Base-by-base conservation (phyloP, 306 rosid species). In the Trifolium pratense region DNA sequence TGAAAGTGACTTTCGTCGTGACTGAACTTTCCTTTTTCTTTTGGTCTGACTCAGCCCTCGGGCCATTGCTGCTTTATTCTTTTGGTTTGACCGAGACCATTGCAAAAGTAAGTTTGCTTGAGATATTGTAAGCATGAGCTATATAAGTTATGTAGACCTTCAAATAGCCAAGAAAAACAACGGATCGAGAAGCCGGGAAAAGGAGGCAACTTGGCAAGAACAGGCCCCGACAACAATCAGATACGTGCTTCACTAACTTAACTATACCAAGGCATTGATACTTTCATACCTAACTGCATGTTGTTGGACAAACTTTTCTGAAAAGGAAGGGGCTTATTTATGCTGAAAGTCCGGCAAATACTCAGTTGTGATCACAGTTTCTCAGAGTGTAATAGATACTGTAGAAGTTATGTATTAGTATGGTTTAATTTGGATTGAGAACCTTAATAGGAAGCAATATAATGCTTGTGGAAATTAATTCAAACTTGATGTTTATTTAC, bases 101-200 rank as follows among this genome's bases (percentile, higher is more conserved):
- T 12, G 10, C 23, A 42, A 29, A 39, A 61, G 69, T 31, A 75
- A 75, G 63, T 11, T 62, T 52, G 69, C 58, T 29, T 4, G 37
- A 75, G 37, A 69, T 21, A 81, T 52, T 76, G 77, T 81, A 67
- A 74, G 79, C 70, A 34, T 18, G 67, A 18, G 66, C 16, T 49
- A 65, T 70, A 29, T 36, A 36, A 36, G 39, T 36, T 36, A 9
- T 7, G 9, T 36, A 36, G 39, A 36, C 39, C 39, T 34, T 34
- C 39, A 34, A 34, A 45, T 51, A 46, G 69, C 65, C 48, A 75
- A 69, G 37, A 58, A 48, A 39, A 14, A 9, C 60, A n/a, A 21
- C 32, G 16, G 81, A 32, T 43, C 8, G 5, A 36, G 46, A 63
- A 36, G 68, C 18, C 58, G 25, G 45, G 62, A 70, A 63, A 64